Conservation (phyloP, 169 alveolate species). For the Eimeria tenella region DNA sequence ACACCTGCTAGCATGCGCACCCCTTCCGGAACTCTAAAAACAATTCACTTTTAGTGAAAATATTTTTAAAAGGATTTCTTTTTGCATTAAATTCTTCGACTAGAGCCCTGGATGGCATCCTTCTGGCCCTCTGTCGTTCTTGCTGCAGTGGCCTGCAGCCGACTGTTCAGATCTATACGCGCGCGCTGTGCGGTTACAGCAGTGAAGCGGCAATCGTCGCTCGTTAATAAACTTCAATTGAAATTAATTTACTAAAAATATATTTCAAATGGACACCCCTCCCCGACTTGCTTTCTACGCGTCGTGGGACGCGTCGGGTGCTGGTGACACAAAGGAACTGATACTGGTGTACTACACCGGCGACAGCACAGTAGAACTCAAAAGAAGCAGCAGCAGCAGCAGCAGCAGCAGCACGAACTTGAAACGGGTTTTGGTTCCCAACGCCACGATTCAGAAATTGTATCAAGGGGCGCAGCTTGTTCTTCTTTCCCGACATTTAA, state of each 20-base stretch:
- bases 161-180: background rate
- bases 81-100: background rate
- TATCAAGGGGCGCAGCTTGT: slow-evolving; percentile 61
- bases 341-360: slow-evolving; percentile 30
- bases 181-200: background rate
- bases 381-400: background rate
- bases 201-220: too few relatives aligned
- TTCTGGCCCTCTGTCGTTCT: background rate
- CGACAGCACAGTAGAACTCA: slow-evolving; percentile 48
- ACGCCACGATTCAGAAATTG: background rate
- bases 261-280: slow-evolving; percentile 1
- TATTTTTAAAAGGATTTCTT: background rate
- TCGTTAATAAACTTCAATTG: too few relatives aligned
- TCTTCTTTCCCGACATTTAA: slow-evolving; percentile 21
- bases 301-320: slow-evolving; percentile 65
- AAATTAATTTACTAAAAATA: too few relatives aligned
- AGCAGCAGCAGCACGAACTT: background rate
- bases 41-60: background rate
- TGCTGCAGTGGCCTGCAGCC: slow-evolving; percentile 11
- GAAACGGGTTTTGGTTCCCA: slow-evolving; percentile 49
- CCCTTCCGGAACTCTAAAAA: background rate
- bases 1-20: slow-evolving; percentile 9
- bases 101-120: background rate
- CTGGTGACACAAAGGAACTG: slow-evolving; percentile 28
- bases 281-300: slow-evolving; percentile 28